Evolutionary conservation across 2,329 filamentous ascomycete species (phyloP).

Genomic region (Neobulgaria alba): DNA sequence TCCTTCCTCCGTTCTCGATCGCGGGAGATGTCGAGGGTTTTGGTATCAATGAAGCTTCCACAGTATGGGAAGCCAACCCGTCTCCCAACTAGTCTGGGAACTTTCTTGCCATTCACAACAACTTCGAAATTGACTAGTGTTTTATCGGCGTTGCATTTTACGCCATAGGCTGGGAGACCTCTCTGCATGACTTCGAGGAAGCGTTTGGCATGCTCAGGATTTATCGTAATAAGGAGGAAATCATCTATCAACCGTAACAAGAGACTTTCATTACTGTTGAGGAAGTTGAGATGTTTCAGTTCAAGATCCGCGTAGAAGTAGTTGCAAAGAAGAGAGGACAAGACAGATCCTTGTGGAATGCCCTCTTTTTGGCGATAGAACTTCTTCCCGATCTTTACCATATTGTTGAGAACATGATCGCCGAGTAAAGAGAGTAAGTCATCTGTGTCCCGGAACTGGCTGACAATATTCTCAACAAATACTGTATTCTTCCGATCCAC

Average conservation of each 20-base stretch:
- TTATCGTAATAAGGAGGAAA: conserved; percentile 77
- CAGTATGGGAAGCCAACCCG: conserved; percentile 74
- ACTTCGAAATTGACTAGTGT: conserved; percentile 78
- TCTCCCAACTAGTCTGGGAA: conserved; percentile 39
- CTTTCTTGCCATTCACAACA: conserved; percentile 41
- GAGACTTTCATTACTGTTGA: conserved; percentile 49
- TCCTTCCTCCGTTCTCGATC: conserved; percentile 47
- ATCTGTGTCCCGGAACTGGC: conserved; percentile 46
- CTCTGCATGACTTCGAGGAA: conserved; percentile 77
- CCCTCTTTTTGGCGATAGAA: conserved; percentile 81
- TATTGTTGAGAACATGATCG: conserved; percentile 75
- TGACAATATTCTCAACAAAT: conserved; percentile 63
- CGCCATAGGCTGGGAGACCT: conserved; percentile 72
- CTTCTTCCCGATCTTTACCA: conserved; percentile 82
- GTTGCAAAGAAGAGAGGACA: conserved; percentile 84
- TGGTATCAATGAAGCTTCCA: conserved; percentile 66
- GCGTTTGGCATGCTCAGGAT: conserved; percentile 52
- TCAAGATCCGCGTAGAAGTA: conserved; percentile 94
- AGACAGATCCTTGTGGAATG: conserved; percentile 85
- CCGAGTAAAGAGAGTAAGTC: conserved; percentile 61
- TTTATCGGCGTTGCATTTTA: conserved; percentile 68
- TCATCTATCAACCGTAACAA: conserved; percentile 84
- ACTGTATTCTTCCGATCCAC: conserved; percentile 51
- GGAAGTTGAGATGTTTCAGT: conserved; percentile 56
- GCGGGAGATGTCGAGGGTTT: conserved; percentile 66